Conservation (phyloP, 495 filamentous ascomycete genomes). For the Haplographium delicatum region DNA sequence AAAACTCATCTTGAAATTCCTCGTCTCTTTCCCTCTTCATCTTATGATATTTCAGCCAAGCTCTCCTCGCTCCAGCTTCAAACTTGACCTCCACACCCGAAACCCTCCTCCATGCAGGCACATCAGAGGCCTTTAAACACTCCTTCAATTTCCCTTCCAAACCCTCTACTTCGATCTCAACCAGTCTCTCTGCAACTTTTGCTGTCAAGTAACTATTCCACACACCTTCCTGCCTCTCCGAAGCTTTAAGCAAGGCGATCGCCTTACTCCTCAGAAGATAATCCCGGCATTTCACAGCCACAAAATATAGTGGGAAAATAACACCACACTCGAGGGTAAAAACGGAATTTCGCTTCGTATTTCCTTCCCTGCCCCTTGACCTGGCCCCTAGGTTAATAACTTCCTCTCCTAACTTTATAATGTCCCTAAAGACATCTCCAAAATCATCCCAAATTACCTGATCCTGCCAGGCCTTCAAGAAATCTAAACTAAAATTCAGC, state of each 20-base stretch:
- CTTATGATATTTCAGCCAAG: neutral
- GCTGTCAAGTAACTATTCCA: constrained; percentile 14
- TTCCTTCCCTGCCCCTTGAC: neutral
- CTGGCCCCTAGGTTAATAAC: neutral
- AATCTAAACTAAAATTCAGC: neutral
- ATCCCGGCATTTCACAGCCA: constrained; percentile 13
- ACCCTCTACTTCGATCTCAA: constrained; percentile 12
- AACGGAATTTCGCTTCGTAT: neutral
- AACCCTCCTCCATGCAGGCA: neutral
- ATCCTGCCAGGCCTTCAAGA: neutral
- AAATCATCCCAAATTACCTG: constrained; percentile 4
- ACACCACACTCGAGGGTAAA: constrained; percentile 11
- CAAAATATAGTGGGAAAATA: constrained; percentile 7
- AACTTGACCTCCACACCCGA: neutral
- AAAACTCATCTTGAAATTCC: too few species aligned
- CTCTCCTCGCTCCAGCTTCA: neutral
- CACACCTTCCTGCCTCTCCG: constrained; percentile 13
- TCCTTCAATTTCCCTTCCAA: neutral
- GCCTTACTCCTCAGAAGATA: constrained; percentile 1
- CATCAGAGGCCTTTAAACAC: neutral
- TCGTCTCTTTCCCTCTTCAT: neutral
- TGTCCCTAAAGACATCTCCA: neutral
- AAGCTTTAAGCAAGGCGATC: constrained; percentile 6
- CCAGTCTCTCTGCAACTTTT: constrained; percentile 9
- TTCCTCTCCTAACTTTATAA: neutral